Percentiles rank a stretch among this genome's conserved stretches.
Evolutionary conservation across 2,329 filamentous ascomycete genomes (phyloP).

Genomic region (Lecanosticta acicola): DNA sequence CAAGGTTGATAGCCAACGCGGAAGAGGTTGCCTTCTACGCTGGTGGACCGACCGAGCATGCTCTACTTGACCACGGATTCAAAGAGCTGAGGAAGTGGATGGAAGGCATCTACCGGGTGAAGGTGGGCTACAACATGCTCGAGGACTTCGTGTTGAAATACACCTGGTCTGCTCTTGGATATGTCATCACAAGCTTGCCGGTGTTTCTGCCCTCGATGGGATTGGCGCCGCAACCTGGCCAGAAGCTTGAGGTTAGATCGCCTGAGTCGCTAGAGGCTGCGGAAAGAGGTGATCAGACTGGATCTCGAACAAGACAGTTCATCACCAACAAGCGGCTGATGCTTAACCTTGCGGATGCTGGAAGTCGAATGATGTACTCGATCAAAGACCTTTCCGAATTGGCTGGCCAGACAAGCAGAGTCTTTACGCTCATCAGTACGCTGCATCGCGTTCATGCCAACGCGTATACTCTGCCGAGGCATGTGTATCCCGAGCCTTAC

Average conservation of each 20-base stretch:
- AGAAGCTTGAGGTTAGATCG: conserved; percentile 55
- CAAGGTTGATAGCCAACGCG: conserved; percentile 88
- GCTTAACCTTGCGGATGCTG: conserved; percentile 93
- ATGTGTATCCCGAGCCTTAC: conserved; percentile 69
- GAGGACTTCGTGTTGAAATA: conserved; percentile 98
- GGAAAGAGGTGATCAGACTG: conserved; percentile 22
- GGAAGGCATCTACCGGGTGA: conserved; percentile 96
- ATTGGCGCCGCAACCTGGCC: conserved; percentile 52
- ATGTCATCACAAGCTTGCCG: conserved; percentile 84
- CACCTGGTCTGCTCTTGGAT: conserved; percentile 96
- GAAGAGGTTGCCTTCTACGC: conserved; percentile 98
- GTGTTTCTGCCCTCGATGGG: conserved; percentile 95
- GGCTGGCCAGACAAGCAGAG: conserved; percentile 89
- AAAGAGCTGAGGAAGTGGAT: conserved; percentile 92
- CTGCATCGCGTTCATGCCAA: conserved; percentile 89
- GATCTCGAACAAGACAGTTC: conserved; percentile 92
- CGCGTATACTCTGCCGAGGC: conserved; percentile 68
- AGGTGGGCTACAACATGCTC: conserved; percentile 97
- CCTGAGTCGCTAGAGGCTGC: background rate
- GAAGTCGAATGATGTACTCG: conserved; percentile 98
- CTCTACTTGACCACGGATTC: conserved; percentile 86
- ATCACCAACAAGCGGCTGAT: conserved; percentile 98
- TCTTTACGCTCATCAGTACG: conserved; percentile 92
- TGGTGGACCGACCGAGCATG: conserved; percentile 89
- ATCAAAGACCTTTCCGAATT: conserved; percentile 97